phyloP scores from a whole-genome alignment of 1,284 basidiomycete species.

The Veloboletus limbatus region DNA sequence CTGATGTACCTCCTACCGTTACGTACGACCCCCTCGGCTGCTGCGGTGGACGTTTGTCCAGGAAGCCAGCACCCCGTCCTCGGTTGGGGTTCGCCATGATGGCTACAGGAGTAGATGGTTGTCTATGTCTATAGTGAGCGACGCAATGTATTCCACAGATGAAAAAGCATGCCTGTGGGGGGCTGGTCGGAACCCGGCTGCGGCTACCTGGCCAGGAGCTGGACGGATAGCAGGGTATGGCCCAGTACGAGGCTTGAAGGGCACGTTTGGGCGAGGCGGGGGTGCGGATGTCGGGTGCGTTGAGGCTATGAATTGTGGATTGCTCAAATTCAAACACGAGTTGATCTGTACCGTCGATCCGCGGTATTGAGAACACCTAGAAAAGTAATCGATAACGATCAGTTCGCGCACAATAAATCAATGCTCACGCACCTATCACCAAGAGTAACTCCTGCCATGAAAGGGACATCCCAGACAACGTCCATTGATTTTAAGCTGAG shows the following conservation, averaged over 20 bases:
- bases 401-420: background rate
- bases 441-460: constrained; percentile 90
- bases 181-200: constrained; percentile 59
- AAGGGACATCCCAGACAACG: constrained; percentile 95
- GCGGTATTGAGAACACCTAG: constrained; percentile 85
- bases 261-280: constrained; percentile 37
- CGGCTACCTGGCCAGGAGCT: constrained; percentile 47
- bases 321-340: constrained; percentile 81
- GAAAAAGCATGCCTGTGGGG: constrained; percentile 11
- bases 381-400: background rate
- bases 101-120: constrained; percentile 38
- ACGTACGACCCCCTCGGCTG: constrained; percentile 9
- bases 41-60: constrained; percentile 6
- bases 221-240: constrained; percentile 61
- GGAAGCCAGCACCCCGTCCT: constrained; percentile 35
- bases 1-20: constrained; percentile 3
- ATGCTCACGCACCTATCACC: constrained; percentile 63
- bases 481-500: constrained; percentile 87
- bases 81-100: constrained; percentile 73
- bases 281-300: constrained; percentile 54
- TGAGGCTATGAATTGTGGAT: constrained; percentile 77
- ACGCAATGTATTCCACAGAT: background rate
- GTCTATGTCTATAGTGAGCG: constrained; percentile 21
- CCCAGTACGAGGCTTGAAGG: constrained; percentile 68
- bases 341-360: constrained; percentile 84